phyloP scores from a whole-genome alignment of 2,329 filamentous ascomycete genomes.

The Ilyonectria mors-panacis region DNA sequence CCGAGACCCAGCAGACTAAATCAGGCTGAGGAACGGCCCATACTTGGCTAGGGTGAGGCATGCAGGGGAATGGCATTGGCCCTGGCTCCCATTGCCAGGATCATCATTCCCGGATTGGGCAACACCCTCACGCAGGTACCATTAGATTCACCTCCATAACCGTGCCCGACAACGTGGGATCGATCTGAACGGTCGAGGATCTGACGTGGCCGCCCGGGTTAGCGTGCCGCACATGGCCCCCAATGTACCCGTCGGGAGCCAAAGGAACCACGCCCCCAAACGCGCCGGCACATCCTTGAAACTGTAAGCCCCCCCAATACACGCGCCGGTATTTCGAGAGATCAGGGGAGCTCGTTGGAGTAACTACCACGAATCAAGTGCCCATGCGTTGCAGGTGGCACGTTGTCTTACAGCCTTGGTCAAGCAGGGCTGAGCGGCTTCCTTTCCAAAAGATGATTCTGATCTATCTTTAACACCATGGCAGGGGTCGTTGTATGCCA shows the following conservation, averaged over 20 bases:
- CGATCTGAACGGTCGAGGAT: slow-evolving; percentile 12
- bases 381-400: background rate
- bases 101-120: background rate
- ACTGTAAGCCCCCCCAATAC: background rate
- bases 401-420: background rate
- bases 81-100: background rate
- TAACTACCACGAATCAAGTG: background rate
- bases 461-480: background rate
- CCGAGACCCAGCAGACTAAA: background rate
- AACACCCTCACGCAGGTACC: background rate
- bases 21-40: background rate
- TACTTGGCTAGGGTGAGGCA: slow-evolving; percentile 16
- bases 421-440: background rate
- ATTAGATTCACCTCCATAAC: background rate
- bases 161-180: slow-evolving; percentile 12
- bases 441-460: background rate
- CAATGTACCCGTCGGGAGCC: background rate
- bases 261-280: background rate
- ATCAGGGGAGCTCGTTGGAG: background rate
- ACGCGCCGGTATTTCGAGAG: background rate
- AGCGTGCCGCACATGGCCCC: background rate
- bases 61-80: background rate
- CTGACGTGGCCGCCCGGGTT: slow-evolving; percentile 17
- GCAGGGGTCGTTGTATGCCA: background rate
- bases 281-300: background rate